Percentiles rank a stretch among this genome's conserved stretches.
phyloP scores from a whole-genome alignment of 768 basidiomycete species.

The Rhizopogon sp. region DNA sequence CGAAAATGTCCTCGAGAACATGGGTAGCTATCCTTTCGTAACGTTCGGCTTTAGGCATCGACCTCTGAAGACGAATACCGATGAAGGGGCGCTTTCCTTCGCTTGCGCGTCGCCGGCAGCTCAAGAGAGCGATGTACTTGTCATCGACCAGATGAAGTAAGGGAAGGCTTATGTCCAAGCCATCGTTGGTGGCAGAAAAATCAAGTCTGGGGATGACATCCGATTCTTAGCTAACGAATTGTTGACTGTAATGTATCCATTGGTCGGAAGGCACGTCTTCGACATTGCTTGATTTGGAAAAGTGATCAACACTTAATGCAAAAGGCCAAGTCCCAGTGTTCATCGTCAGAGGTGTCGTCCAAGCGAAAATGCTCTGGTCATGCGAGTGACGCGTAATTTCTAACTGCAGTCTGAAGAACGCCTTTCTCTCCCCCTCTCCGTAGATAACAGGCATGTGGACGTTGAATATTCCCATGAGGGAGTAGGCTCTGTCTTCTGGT shows the following conservation, averaged over 20 bases:
- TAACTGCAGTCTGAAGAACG: conserved; percentile 14
- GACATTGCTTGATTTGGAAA: not conserved
- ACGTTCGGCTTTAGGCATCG: not conserved
- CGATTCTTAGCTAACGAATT: not conserved
- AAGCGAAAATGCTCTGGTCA: conserved; percentile 9
- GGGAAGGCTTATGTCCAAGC: not conserved
- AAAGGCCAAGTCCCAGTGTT: not conserved
- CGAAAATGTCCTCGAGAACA: not conserved
- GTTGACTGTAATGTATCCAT: not conserved
- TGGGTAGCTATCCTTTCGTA: not conserved
- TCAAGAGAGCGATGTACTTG: not conserved
- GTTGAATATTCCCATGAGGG: conserved; percentile 17
- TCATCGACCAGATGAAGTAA: not conserved
- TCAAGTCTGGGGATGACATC: not conserved
- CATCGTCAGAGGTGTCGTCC: not conserved
- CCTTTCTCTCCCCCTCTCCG: conserved; percentile 18
- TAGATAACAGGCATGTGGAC: conserved; percentile 17
- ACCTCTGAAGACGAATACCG: not conserved
- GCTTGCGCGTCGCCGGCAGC: not conserved
- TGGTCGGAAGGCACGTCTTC: not conserved
- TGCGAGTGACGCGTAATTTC: conserved; percentile 7
- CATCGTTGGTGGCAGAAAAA: not conserved
- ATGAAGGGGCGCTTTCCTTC: not conserved
- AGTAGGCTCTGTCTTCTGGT: conserved; percentile 19
- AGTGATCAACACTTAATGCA: not conserved